phyloP scores from a whole-genome alignment of 345 rosid genomes.

The Firmiana major region DNA sequence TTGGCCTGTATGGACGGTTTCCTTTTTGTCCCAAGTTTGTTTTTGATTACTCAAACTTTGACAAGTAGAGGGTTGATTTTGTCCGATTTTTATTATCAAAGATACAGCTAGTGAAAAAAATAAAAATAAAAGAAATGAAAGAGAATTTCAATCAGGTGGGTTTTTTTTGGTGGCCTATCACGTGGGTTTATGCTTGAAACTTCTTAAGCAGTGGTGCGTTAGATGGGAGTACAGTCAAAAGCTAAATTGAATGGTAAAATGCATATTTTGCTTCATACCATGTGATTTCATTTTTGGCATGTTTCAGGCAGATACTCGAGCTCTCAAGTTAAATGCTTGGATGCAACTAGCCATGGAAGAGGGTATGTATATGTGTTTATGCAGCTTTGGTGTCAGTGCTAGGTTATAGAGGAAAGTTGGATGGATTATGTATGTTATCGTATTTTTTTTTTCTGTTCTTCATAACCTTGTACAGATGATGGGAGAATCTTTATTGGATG shows the following conservation, averaged over 20 bases:
- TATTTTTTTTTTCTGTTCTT: not conserved
- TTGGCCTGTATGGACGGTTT: not conserved
- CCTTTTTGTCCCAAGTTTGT: not conserved
- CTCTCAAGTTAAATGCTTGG: conserved; percentile 83
- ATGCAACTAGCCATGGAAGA: conserved; percentile 90
- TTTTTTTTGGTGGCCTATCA: no score
- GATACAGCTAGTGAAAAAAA: no score
- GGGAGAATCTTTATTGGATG: not conserved
- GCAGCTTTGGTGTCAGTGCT: not conserved
- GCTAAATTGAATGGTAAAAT: not conserved
- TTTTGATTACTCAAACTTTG: not conserved
- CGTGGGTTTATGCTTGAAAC: not conserved
- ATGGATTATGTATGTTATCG: not conserved
- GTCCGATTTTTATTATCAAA: not conserved
- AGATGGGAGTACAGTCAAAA: not conserved
- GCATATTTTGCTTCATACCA: not conserved
- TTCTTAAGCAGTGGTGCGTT: not conserved
- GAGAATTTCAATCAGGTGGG: not conserved
- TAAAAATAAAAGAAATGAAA: not conserved
- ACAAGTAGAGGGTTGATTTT: not conserved
- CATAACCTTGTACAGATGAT: not conserved
- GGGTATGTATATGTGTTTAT: conserved; percentile 40
- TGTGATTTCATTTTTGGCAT: conserved; percentile 11
- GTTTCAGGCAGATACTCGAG: conserved; percentile 72
- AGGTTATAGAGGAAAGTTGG: not conserved